Conservation (phyloP, 2,329 filamentous ascomycete species). For the Purpureocillium lavendulum region DNA sequence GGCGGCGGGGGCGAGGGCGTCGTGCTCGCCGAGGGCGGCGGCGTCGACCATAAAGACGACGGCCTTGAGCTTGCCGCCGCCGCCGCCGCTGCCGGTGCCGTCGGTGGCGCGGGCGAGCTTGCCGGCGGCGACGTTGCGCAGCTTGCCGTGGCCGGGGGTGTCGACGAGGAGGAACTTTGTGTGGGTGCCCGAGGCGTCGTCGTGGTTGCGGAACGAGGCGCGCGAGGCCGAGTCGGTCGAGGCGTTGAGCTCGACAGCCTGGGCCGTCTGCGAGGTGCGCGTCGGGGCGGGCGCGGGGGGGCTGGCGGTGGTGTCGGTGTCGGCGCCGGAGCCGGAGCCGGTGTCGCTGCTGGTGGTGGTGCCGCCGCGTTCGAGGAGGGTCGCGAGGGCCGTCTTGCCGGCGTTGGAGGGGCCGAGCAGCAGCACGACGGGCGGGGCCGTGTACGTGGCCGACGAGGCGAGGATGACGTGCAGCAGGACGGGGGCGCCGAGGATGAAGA, state of each 20-base stretch:
- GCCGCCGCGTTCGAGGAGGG: slow-evolving; percentile 54
- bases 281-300: slow-evolving; percentile 29
- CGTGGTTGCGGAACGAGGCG: slow-evolving; percentile 46
- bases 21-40: slow-evolving; percentile 51
- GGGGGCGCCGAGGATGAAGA: slow-evolving; percentile 66
- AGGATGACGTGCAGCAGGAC: slow-evolving; percentile 70
- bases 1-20: slow-evolving; percentile 62
- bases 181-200: slow-evolving; percentile 45
- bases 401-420: slow-evolving; percentile 72
- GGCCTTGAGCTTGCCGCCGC: slow-evolving; percentile 48
- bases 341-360: too few relatives aligned
- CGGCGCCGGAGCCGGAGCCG: too few relatives aligned
- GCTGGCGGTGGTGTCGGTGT: too few relatives aligned
- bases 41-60: slow-evolving; percentile 89
- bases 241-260: slow-evolving; percentile 47
- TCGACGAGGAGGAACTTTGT: slow-evolving; percentile 72
- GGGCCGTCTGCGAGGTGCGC: slow-evolving; percentile 45
- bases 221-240: slow-evolving; percentile 34
- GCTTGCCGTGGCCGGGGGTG: slow-evolving; percentile 92
- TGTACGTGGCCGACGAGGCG: slow-evolving; percentile 56
- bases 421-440: slow-evolving; percentile 66
- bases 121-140: slow-evolving; percentile 61
- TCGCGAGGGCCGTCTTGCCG: slow-evolving; percentile 86
- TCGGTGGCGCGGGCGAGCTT: slow-evolving; percentile 27
- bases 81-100: too few relatives aligned